Evolutionary conservation across 176 grass and related monocot species (phyloP), one percentile per base, ranked within the genome.

Genomic region (Neostapfia colusana): DNA sequence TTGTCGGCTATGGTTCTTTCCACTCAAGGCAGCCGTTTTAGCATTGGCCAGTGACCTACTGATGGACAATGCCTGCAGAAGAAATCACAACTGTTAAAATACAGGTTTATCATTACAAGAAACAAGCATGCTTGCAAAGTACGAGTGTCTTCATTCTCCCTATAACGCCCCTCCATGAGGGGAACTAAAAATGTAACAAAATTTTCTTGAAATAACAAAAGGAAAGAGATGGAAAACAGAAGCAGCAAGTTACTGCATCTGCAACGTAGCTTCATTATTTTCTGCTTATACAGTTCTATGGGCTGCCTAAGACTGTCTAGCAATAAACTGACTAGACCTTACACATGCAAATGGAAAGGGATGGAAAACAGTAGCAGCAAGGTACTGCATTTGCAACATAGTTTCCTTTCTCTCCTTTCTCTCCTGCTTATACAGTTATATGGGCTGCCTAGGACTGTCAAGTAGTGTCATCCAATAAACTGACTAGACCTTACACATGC

Each of bases 41-140:
- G 95, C 95, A 84, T 94, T 77, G 58, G 58, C 38, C 82, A 98
- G 21, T 70, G 91, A 90, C 51, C 69, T 93, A 83, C 67, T 80
- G 28, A 98, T 86, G 20, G 89, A 94, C 79, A 98, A 83, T 8
- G 91, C 87, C 95, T 94, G 81, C 24, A 82, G 12, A 81, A 79
- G 5, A 63, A 56, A 70, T 51, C 34, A 60, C 14, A 49, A 64
- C 5, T 56, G 41, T 53, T 27, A 14, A 55, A 38, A 25, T 20
- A 3, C 35, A 78, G 15, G 16, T 70, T 46, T 53, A 54, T 53
- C 16, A 5, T 41, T n/a, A 62, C 1, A 77, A 61, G 41, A 8
- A 40, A 38, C 10, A 83, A 66, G 38, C 27, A 38, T 67, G 21
- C 28, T 53, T 23, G 49, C 18, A 72, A 39, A 63, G 17, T 13